Conservation (phyloP, 768 basidiomycete genomes). For the Trametes coccinea region DNA sequence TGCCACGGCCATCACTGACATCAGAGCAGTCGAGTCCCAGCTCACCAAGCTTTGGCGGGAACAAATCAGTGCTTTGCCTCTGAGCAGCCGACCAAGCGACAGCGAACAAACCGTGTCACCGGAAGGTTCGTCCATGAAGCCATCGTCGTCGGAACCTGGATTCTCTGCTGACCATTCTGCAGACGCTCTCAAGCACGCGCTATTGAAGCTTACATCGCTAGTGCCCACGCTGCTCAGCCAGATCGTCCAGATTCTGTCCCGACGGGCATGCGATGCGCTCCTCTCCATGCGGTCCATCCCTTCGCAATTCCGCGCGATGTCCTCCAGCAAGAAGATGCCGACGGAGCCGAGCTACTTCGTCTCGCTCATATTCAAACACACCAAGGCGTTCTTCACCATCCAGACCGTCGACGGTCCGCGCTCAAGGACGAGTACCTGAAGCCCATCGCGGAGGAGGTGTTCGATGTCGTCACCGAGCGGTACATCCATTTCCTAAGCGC, state of each 20-base stretch:
- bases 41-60: conserved; percentile 64
- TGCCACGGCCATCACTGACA: conserved; percentile 68
- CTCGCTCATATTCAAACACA: conserved; percentile 72
- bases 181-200: conserved; percentile 59
- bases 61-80: conserved; percentile 63
- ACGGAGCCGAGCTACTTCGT: conserved; percentile 88
- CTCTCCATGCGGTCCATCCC: conserved; percentile 86
- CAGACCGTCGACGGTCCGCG: conserved; percentile 51
- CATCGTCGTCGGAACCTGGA: not conserved
- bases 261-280: conserved; percentile 83
- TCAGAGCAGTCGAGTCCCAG: conserved; percentile 55
- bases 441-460: conserved; percentile 59
- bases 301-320: conserved; percentile 86
- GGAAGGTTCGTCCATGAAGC: conserved; percentile 48
- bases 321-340: conserved; percentile 62
- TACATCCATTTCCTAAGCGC: conserved; percentile 78
- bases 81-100: conserved; percentile 36
- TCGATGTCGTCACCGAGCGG: conserved; percentile 68
- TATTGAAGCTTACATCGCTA: conserved; percentile 51
- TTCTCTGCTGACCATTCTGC: not conserved
- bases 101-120: conserved; percentile 37
- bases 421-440: conserved; percentile 57
- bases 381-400: conserved; percentile 72
- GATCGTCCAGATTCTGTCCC: conserved; percentile 68
- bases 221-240: conserved; percentile 60